phyloP scores from a whole-genome alignment of 768 basidiomycete species.

The Exsudoporus frostii region DNA sequence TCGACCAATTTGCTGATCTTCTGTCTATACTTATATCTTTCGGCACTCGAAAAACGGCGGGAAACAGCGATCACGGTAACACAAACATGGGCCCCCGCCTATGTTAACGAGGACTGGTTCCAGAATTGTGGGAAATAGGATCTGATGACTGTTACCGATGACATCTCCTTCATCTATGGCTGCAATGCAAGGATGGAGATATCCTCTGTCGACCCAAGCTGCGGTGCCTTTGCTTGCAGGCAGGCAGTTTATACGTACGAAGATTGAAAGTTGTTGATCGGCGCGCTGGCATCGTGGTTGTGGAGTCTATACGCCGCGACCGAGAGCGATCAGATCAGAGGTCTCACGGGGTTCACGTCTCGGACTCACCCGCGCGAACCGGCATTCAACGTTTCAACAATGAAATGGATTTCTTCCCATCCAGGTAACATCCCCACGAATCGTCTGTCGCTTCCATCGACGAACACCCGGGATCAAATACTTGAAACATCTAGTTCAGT shows the following conservation, averaged over 20 bases:
- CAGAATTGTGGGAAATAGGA: not conserved
- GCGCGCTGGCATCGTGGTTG: too few relatives aligned
- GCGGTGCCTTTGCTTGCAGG: too few relatives aligned
- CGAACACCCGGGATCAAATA: not conserved
- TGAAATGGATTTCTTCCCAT: not conserved
- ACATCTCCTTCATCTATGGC: too few relatives aligned
- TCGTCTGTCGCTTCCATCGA: not conserved
- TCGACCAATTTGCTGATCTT: not conserved
- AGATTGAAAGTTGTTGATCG: too few relatives aligned
- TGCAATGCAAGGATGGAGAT: too few relatives aligned
- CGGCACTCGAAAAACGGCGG: not conserved
- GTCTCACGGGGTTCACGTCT: too few relatives aligned
- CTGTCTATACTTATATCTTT: slow-evolving; percentile 1
- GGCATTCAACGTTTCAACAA: not conserved
- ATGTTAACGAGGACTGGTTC: not conserved
- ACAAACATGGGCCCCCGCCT: not conserved
- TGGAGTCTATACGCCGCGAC: too few relatives aligned
- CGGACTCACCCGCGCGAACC: too few relatives aligned
- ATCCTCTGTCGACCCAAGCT: too few relatives aligned
- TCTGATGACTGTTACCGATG: too few relatives aligned
- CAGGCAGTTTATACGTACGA: too few relatives aligned
- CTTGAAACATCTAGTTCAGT: not conserved
- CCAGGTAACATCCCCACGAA: not conserved
- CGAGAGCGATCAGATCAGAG: too few relatives aligned
- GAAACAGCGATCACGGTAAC: not conserved